Evolutionary conservation across 176 grass and related monocot species (phyloP).

Genomic region (Ensete ventricosum): DNA sequence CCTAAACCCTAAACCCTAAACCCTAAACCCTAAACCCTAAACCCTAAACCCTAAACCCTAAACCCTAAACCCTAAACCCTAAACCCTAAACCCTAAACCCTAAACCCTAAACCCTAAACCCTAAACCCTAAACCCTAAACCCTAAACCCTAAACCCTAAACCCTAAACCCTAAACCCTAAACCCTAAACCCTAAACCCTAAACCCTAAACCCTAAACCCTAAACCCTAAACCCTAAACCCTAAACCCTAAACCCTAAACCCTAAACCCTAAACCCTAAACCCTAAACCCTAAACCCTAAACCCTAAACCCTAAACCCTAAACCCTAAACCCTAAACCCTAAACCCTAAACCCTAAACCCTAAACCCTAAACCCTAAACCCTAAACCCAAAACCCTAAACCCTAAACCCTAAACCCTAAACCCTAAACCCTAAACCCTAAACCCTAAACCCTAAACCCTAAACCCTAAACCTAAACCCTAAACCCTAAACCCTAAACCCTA

Average conservation of each 20-base stretch:
- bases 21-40: too few relatives aligned
- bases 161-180: slow-evolving; percentile 4
- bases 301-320: too few relatives aligned
- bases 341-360: slow-evolving; percentile 9
- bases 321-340: neutral
- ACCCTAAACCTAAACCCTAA: neutral
- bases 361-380: slow-evolving; percentile 9
- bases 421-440: slow-evolving; percentile 13
- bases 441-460: slow-evolving; percentile 9
- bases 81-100: too few relatives aligned
- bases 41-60: too few relatives aligned
- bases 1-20: too few relatives aligned
- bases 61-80: too few relatives aligned
- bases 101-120: too few relatives aligned
- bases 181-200: slow-evolving; percentile 2
- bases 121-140: neutral
- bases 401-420: slow-evolving; percentile 13
- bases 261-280: too few relatives aligned
- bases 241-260: too few relatives aligned
- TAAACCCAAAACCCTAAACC: slow-evolving; percentile 7
- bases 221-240: slow-evolving; percentile 3
- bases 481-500: neutral
- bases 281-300: too few relatives aligned
- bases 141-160: neutral
- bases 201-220: neutral